Evolutionary conservation across 2,329 filamentous ascomycete genomes (phyloP), one percentile per base, ranked within the genome.

Genomic region (Mollisiaceae sp.): DNA sequence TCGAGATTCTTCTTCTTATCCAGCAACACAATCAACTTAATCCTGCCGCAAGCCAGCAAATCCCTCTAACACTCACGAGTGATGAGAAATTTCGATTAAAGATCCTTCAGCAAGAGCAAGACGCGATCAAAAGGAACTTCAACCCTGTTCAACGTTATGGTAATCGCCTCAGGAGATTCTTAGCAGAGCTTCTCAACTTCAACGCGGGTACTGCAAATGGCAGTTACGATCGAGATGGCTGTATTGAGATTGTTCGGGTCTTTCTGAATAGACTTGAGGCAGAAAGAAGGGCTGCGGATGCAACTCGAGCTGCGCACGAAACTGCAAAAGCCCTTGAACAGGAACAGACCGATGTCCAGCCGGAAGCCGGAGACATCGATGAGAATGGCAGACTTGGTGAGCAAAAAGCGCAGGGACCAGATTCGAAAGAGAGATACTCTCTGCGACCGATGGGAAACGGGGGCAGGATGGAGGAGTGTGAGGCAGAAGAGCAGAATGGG

Each of bases 1-100:
- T 50, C n/a, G 45, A 50, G 45, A 24, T 50, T 6, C 45, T 50
- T 20, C 45, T 50, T 8, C 45, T 50, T n/a, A 50, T 50, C n/a
- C 45, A 50, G n/a, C 45, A 50, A 22, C 45, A 50, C 45, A 50
- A 50, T n/a, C 4, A 50, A 24, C 45, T n/a, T 12, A 6, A 8
- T n/a, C n/a, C 45, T 50, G 45, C 45, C 3, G 4, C 45, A 24
- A 24, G 8, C 12, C 45, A 50, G 8, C 45, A 50, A 24, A 50
- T 50, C n/a, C 4, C 45, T 9, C 6, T 50, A 8, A 24, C 18
- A n/a, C n/a, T 50, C 8, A 50, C 45, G 6, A n/a, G 14, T 12
- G 45, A 50, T 8, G 45, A 50, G n/a, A 22, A 5, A 22, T 50
- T 22, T 8, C n/a, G 20, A 24, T n/a, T 50, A 14, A 50, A 50